Evolutionary conservation across 2,329 filamentous ascomycete species (phyloP), one percentile per base, ranked within the genome.

Genomic region (Myriosclerotinia scirpicola): DNA sequence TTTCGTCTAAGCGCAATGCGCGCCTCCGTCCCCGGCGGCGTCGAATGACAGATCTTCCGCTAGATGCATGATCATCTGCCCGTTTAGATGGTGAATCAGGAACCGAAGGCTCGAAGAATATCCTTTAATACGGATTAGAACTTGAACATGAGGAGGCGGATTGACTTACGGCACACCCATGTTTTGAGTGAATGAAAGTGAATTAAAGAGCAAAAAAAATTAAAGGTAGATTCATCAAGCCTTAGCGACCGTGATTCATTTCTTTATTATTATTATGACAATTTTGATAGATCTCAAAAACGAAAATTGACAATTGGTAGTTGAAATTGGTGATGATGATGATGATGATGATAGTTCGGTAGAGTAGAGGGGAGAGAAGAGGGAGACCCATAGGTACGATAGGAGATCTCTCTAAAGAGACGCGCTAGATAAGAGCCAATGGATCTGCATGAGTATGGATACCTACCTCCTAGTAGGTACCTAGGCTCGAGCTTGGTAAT

Each of bases 111-210:
- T 71, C 70, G 67, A 75, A 70, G 50, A 75, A 77, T 54, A 76
- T 70, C 69, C 75, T 77, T 56, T 61, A 60, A 65, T 65, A 36
- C 65, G 46, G 4, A 64, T 76, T 69, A 74, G 70, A 26, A 48
- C 15, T 22, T 36, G 54, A 50, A 69, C 61, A 64, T 54, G 65
- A 66, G 53, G 68, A 69, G 67, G 64, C 66, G 70, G 70, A 66
- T n/a, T 54, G 67, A 52, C 74, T 69, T 71, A 77, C 75, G 73
- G 75, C 36, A 76, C 67, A 61, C 75, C 75, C 75, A 77, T 77
- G 68, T 69, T 72, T 44, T 53, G 26, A 46, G 61, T 64, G 64
- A 65, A 56, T 22, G 38, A 56, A 46, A 65, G n/a, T 26, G 34
- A 26, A 22, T 60, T 5, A 42, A 58, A 58, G 38, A 3, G 38